Percentiles rank a stretch among this genome's conserved stretches.
Conservation (phyloP, 306 rosid species). For the Citrullus amarus region DNA sequence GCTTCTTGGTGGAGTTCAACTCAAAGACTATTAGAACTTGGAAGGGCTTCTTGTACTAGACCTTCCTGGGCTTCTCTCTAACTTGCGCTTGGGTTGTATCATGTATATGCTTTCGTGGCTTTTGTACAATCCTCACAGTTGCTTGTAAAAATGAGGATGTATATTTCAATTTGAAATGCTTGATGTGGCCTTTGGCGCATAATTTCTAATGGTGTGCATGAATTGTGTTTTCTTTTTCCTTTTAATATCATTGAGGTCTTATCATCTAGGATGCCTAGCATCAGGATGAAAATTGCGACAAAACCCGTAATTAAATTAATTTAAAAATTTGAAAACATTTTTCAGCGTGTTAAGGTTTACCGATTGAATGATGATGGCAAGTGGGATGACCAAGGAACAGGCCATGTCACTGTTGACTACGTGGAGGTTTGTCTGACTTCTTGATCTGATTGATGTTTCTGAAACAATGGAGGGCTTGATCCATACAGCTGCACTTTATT, state of each 20-base stretch:
- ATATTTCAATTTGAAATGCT: neutral
- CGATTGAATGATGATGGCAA: slow-evolving; percentile 79
- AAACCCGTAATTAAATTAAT: neutral
- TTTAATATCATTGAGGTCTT: neutral
- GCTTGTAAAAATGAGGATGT: neutral
- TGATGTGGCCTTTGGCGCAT: neutral
- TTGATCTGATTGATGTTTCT: slow-evolving; percentile 11
- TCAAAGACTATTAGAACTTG: neutral
- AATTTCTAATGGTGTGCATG: neutral
- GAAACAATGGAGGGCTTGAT: neutral
- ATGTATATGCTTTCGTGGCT: neutral
- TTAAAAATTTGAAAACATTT: neutral
- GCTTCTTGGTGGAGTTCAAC: neutral
- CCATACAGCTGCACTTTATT: neutral
- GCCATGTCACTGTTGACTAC: slow-evolving; percentile 78
- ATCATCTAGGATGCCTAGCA: neutral
- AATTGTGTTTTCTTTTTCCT: neutral
- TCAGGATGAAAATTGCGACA: neutral
- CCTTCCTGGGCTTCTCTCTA: neutral
- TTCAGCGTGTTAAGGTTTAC: slow-evolving; percentile 96
- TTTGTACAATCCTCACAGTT: neutral
- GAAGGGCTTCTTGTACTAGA: neutral
- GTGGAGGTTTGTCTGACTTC: slow-evolving; percentile 53
- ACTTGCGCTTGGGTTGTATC: neutral
- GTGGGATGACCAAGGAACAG: slow-evolving; percentile 99